These are phyloP conservation scores for Kondoa malvinella DNA, from an alignment of 768 basidiomycete genomes.

Conservation along the genomic window DNA sequence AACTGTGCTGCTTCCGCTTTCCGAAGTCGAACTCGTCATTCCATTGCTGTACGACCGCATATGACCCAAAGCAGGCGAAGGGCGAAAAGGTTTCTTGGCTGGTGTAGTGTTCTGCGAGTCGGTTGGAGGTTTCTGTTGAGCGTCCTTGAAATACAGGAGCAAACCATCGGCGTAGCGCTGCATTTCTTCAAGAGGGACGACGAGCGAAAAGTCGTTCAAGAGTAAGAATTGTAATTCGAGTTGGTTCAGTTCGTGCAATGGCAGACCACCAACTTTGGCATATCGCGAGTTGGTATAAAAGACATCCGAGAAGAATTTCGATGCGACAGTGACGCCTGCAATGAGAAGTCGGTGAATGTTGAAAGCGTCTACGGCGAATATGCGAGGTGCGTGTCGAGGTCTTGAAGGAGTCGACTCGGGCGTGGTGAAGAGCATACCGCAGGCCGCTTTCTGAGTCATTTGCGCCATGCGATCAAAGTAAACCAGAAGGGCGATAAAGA, in stretches of 20 bases:
- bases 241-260: conserved; percentile 79
- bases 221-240: conserved; percentile 93
- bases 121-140: not conserved
- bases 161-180: conserved; percentile 86
- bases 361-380: conserved; percentile 85
- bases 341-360: conserved; percentile 95
- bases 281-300: conserved; percentile 98
- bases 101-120: not conserved
- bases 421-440: conserved; percentile 6
- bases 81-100: not conserved
- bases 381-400: not conserved
- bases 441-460: conserved; percentile 8
- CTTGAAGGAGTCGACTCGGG: not conserved
- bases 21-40: not conserved
- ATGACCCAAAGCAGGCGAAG: too few species aligned
- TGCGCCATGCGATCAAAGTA: conserved; percentile 87
- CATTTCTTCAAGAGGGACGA: conserved; percentile 77
- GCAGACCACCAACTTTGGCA: conserved; percentile 95
- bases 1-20: not conserved
- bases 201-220: conserved; percentile 82
- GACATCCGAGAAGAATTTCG: conserved; percentile 96
- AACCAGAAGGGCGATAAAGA: conserved; percentile 79
- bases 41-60: not conserved
- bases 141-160: conserved; percentile 35
- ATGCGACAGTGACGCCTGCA: conserved; percentile 95